phyloP scores from a whole-genome alignment of 2,329 filamentous ascomycete genomes.

The Apiospora malaysiana region DNA sequence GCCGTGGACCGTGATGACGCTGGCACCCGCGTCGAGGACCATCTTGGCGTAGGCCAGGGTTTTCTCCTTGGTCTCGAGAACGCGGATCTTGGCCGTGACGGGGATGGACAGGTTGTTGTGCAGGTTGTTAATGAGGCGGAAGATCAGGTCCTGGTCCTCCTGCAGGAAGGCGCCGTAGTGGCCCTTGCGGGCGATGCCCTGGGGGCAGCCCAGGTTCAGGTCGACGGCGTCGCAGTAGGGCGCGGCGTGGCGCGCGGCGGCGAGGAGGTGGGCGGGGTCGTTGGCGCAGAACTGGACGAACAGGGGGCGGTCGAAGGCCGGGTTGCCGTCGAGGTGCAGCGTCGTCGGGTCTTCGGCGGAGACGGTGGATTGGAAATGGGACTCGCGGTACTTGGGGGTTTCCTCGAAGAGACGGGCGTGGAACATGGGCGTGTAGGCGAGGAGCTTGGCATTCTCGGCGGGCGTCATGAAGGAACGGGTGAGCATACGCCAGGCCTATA shows the following conservation, averaged over 20 bases:
- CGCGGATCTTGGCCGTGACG: slow-evolving; percentile 92
- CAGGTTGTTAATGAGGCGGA: slow-evolving; percentile 80
- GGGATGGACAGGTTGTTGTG: slow-evolving; percentile 81
- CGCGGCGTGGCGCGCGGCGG: slow-evolving; percentile 77
- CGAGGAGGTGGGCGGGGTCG: slow-evolving; percentile 78
- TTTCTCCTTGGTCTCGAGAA: slow-evolving; percentile 84
- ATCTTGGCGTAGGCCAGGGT: slow-evolving; percentile 89
- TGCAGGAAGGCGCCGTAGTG: slow-evolving; percentile 95
- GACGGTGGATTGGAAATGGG: slow-evolving; percentile 77
- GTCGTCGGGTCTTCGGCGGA: slow-evolving; percentile 39
- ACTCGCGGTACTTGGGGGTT: slow-evolving; percentile 74
- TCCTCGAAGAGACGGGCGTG: slow-evolving; percentile 89
- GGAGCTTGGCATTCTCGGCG: slow-evolving; percentile 66
- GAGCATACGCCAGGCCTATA: slow-evolving; percentile 92
- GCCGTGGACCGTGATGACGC: slow-evolving; percentile 92
- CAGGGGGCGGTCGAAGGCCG: slow-evolving; percentile 81
- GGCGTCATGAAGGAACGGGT: slow-evolving; percentile 87
- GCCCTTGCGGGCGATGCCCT: slow-evolving; percentile 90
- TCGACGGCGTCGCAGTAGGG: slow-evolving; percentile 95
- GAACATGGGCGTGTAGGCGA: slow-evolving; percentile 96
- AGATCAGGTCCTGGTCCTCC: slow-evolving; percentile 86
- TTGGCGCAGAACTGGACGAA: slow-evolving; percentile 98
- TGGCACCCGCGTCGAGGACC: slow-evolving; percentile 86
- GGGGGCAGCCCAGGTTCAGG: slow-evolving; percentile 93
- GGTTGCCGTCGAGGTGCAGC: slow-evolving; percentile 84